Evolutionary conservation across 257 asterid genomes (phyloP), one percentile per base, ranked within the genome.

Genomic region (Striga asiatica): DNA sequence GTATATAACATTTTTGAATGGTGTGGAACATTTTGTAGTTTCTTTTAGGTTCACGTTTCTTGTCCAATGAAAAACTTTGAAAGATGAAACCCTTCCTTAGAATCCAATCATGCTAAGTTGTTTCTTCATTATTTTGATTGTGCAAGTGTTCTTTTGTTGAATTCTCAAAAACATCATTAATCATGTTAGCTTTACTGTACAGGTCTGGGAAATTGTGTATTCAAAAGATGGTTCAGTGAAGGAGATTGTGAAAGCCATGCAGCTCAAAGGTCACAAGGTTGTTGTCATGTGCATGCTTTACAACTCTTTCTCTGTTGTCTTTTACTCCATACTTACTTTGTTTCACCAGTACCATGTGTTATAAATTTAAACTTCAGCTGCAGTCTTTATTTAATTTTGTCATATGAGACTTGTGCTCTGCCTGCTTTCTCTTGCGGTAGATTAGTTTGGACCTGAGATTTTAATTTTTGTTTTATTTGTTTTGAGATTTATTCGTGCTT

Each of bases 221-320:
- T 52, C 97, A 7, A 88, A 88, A 73, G 99, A 92, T 71, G 95
- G 95, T 66, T 71, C 86, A 12, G 95, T 79, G 63, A 92, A 88
- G 89, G 99, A 92, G 85, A 71, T 92, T 76, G 50, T 67, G 49
- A 88, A 66, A 51, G 97, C 70, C 65, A 84, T 88, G 97, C 91
- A 92, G 75, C 99, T 88, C 65, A 92, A 88, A 82, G 99, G 99
- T 63, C 99, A 92, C 76, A 92, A 92, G 97, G 99, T 88, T 62
- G 71, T 65, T 43, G 38, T 60, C 66, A 18, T 50, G 6, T 66
- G 54, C 35, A 34, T 65, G 53, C 59, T 66, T 20, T 29, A 16
- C 65, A 39, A 47, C 49, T 22, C 17, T 47, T 37, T 74, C 52
- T 46, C 31, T 56, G 43, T 21, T 66, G n/a, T 61, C n/a, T n/a